Base-by-base conservation (phyloP, 1,284 basidiomycete species). In the Malassezia vespertilionis region DNA sequence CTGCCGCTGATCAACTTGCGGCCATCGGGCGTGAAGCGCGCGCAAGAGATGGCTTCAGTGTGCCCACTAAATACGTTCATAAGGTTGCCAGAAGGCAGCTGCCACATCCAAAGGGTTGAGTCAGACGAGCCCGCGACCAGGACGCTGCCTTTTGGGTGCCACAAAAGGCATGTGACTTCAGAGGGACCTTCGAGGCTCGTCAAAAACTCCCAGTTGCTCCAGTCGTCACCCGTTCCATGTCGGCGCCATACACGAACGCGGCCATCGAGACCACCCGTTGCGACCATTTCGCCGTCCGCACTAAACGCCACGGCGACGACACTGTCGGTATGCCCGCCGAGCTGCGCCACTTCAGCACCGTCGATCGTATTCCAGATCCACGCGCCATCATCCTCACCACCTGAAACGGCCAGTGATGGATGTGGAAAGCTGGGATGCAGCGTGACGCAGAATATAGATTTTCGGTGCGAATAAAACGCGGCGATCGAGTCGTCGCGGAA, bases 261-360 rank as follows among this genome's bases (percentile, higher is more conserved):
- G 8, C 93, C 91, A 66, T 99, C 91, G 87, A 99, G 95, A 0
- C 91, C 90, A 15, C 88, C 91, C 0, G 89, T 95, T 11, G 91
- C 82, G 48, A 91, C 78, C 77, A 91, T 77, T 71, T 91, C 82
- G 9, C 93, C 91, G 66, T 95, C 88, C 4, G 75, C 67, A 67
- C 81, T 91, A 77, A 86, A 99, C 32, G 77, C 82, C 1, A 79
- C 79, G 41, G 77, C 77, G 3, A 83, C 82, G 33, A 97, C 87
- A 58, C 86, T 90, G 71, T 97, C 93, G 6, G 81, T 81, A 72
- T 97, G 91, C 1, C 91, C 91, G 0, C 82, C 83, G 40, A 97
- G 78, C 68, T 82, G 83, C 37, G 82, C 82, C 33, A 96, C 76
- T 53, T 82, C 75, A 57, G 84, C 80, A 12, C 87, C 86, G 34